Percentiles rank a stretch among this genome's conserved stretches.
phyloP scores from a whole-genome alignment of 2,329 filamentous ascomycete genomes.

The Fusarium subglutinans region DNA sequence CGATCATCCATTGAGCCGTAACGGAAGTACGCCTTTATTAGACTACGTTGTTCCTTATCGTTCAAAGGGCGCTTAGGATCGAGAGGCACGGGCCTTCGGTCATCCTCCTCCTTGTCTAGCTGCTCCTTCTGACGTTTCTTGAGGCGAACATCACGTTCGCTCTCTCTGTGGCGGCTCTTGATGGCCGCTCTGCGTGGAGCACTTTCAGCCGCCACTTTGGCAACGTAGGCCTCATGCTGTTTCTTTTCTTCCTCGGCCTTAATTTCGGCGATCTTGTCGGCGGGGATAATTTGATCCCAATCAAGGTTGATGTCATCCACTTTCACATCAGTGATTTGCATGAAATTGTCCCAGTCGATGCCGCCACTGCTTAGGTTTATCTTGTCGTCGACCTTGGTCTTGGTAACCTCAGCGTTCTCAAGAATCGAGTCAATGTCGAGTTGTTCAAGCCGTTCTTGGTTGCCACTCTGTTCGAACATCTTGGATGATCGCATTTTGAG shows the following conservation, averaged over 20 bases:
- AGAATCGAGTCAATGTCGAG: constrained; percentile 97
- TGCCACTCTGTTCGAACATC: constrained; percentile 97
- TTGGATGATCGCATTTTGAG: constrained; percentile 98
- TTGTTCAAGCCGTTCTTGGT: constrained; percentile 95
- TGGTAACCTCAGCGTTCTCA: constrained; percentile 95
- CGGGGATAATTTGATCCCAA: constrained; percentile 98
- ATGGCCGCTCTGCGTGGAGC: constrained; percentile 79
- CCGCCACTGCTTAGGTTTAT: constrained; percentile 91
- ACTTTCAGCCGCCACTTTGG: constrained; percentile 83
- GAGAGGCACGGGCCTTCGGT: constrained; percentile 75
- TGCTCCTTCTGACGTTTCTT: constrained; percentile 74
- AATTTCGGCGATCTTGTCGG: constrained; percentile 87
- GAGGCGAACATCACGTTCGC: constrained; percentile 71
- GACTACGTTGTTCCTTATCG: constrained; percentile 91
- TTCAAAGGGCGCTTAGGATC: constrained; percentile 91
- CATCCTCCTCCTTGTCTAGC: constrained; percentile 72
- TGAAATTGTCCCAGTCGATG: constrained; percentile 87
- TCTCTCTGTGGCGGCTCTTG: constrained; percentile 65
- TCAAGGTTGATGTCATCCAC: constrained; percentile 82
- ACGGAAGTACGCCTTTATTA: constrained; percentile 89
- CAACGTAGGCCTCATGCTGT: constrained; percentile 83
- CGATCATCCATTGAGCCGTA: constrained; percentile 92
- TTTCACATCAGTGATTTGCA: constrained; percentile 98
- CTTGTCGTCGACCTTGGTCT: constrained; percentile 93
- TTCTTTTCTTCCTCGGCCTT: constrained; percentile 89